Base-by-base conservation (phyloP, 306 rosid species). In the Acacia melanoxylon region DNA sequence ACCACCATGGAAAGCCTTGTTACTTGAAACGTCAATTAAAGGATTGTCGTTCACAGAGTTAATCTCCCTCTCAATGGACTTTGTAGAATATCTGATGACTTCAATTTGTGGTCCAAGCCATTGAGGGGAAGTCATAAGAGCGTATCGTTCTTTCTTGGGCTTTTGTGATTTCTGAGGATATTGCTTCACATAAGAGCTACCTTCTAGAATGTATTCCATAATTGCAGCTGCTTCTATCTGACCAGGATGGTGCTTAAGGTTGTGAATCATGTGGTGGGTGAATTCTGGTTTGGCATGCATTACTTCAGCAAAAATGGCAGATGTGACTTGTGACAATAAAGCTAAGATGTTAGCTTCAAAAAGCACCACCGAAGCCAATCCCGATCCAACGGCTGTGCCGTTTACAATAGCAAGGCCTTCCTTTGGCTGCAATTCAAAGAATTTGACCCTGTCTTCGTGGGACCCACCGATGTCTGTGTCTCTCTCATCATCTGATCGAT, bases 91-190 rank as follows among this genome's bases (percentile, higher is more conserved):
- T 75, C 88, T 71, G 74, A 87, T 87, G 46, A 87, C 81, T 76
- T 87, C 88, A 71, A 87, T 87, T 67, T 84, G 90, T 2, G 90
- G 90, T 66, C 90, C 90, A 46, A 87, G 84, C 90, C 90, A 87
- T 20, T 87, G 90, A 79, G 90, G 90, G 51, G 90, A 87, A 70
- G 90, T 87, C 71, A 45, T 27, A 35, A 87, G 90, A 71, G 90
- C 90, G 15, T 87, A 84, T 11, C 90, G 90, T 45, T 87, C 88
- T 46, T 84, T 65, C 59, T 17, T 82, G n/a, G 86, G 88, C 83
- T 87, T 67, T 9, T 10, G 22, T 16, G 45, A 16, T 66, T 13
- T 87, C 74, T 81, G 87, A 79, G 79, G 13, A 10, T 2, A 56
- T 15, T 85, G 90, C 49, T 71, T 84, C 44, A 87, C 73, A 58